Evolutionary conservation across 1,284 basidiomycete genomes (phyloP), one percentile per base, ranked within the genome.

Genomic region (Xanthoconium separans): DNA sequence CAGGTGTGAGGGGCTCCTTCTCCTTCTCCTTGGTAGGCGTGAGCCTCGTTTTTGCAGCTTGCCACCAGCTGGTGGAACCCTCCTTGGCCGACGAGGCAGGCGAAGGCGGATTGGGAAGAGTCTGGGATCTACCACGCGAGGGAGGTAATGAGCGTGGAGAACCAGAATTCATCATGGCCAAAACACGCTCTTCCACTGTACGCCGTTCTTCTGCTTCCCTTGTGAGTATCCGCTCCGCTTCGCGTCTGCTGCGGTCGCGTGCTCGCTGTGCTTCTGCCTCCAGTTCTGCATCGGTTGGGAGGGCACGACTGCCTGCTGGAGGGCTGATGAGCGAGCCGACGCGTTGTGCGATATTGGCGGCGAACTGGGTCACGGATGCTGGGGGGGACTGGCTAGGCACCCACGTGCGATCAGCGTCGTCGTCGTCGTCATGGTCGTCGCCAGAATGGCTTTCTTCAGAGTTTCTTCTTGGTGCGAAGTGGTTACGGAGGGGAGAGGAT

Each of bases 231-330:
- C 75, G 76, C 65, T 91, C 89, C 1, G 89, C 89, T 68, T 91
- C 87, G 31, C 82, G 74, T 51, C 89, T 74, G 59, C 85, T 88
- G 45, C 76, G 72, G 61, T 91, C 89, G 42, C 89, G 80, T 66
- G 91, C 87, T 33, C 81, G 74, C 56, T 85, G 81, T 11, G 88
- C 88, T 57, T 91, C 85, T 6, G 87, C 88, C 68, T 91, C 89
- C 11, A 92, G 70, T 63, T 92, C 87, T 0, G 85, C 87, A 64
- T 89, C 87, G 3, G 83, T 82, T 3, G 80, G 85, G 55, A 87
- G 73, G 20, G 65, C 63, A 18, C 65, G 58, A 18, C 45, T 65
- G 2, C 75, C 71, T 4, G 80, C 75, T 41, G 75, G 73, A 12
- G 81, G 74, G 39, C 76, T 79, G 55, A 90, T 80, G 51, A 90